Evolutionary conservation across 768 basidiomycete species (phyloP), one percentile per base, ranked within the genome.

Genomic region (Trametes gibbosa): DNA sequence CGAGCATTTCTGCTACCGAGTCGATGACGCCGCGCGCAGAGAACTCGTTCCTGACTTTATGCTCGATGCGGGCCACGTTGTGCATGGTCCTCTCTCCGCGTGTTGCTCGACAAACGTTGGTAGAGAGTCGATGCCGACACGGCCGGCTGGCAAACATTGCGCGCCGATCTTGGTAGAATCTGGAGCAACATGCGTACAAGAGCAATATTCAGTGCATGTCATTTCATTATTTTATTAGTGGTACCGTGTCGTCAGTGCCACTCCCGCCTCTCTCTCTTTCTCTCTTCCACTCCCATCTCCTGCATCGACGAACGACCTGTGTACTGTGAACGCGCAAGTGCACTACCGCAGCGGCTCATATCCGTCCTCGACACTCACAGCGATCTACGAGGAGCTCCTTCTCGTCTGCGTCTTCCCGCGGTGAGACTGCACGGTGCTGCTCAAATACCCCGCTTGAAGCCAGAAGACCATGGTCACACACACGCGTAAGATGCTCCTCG

Each of bases 401-500:
- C 47, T 14, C 27, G 47, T n/a, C 47, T 48, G 19, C 48, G n/a
- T 7, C 53, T 47, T 55, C 53, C 35, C 14, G 24, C 39, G 54
- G 24, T 53, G 48, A 35, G 51, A 24, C 24, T 12, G 32, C 27
- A 34, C 48, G 45, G n/a, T 50, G n/a, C 16, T 2, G 17, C 43
- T 45, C 43, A 49, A 42, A n/a, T 47, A 46, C 27, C 29, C 24
- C 21, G 23, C 16, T 3, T 14, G n/a, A 16, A 2, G 43, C 16
- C 37, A 19, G 24, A 17, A 7, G n/a, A 16, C 14, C 54, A 56
- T 56, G 54, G 46, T 32, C 5, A n/a, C 47, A 8, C 24, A 40
- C 23, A 24, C 45, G 13, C 56, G 52, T 41, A 61, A 52, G 55
- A 62, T 56, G 61, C 61, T 65, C 47, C 58, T 65, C 46, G 50